Base-by-base conservation (phyloP, 1,284 basidiomycete species). In the Ustilago curta region DNA sequence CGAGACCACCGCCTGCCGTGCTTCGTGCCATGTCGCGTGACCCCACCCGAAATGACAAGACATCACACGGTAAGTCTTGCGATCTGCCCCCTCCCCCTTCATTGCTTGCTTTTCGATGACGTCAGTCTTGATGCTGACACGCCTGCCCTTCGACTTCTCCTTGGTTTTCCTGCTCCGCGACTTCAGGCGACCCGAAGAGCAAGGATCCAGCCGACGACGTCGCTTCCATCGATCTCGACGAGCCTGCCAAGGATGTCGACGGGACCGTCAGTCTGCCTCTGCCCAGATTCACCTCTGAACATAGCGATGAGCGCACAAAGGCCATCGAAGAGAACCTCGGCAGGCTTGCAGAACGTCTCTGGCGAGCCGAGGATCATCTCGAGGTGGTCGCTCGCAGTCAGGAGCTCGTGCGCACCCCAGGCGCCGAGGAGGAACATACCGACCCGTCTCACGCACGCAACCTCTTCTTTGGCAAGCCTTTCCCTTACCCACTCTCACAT, bases 401-500 rank as follows among this genome's bases (percentile, higher is more conserved):
- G 12, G 71, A 74, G 54, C 35, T 74, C 31, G 71, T 74, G 12
- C 71, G 71, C 55, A 74, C 71, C 2, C 71, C 71, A 31, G 71
- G 71, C 19, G 66, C 71, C 42, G 58, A 69, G 44, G 61, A 65
- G 37, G 54, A 67, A 8, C 51, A 60, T 21, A n/a, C 27, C 14
- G 48, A 53, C 35, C 37, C 42, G 29, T 21, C 39, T 19, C 54
- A 61, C 32, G 59, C 39, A 1, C 69, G 54, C 37, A 71, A 71
- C 37, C 66, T 70, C 54, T 71, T 70, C 57, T 76, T 76, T 39
- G 66, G 71, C 65, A 73, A 79, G 49, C 66, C 66, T 35, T 68
- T 83, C 51, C 78, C 83, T 6, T 82, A 85, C 39, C 78, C 83
- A 7, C 67, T 83, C 49, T 84, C 82, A 9, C 73, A 81, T 44